These are phyloP conservation scores for Crithidia acanthocephali DNA, from an alignment of 208 protist species.

Conservation along the genomic window DNA sequence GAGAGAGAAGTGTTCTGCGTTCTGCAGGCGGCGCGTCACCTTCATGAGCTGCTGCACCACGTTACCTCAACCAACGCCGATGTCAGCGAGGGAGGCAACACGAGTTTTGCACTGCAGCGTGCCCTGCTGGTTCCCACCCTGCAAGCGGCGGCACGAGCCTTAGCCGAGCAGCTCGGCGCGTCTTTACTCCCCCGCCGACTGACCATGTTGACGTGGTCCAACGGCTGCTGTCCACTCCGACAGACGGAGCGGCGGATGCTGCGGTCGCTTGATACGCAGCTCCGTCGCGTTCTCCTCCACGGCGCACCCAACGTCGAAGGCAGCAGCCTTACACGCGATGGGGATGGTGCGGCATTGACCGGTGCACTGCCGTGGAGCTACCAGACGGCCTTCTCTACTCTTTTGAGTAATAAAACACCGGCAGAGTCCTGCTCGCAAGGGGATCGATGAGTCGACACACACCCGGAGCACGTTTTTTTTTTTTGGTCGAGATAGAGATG, in stretches of 20 bases:
- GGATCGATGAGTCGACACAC: too few species aligned
- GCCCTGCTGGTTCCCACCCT: slow-evolving; percentile 17
- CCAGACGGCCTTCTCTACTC: not conserved
- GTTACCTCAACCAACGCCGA: not conserved
- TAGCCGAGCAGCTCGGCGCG: slow-evolving; percentile 44
- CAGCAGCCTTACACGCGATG: not conserved
- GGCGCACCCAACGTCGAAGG: not conserved
- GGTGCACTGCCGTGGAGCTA: slow-evolving; percentile 15
- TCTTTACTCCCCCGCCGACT: slow-evolving; percentile 30
- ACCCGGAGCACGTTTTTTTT: too few species aligned
- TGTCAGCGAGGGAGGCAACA: not conserved
- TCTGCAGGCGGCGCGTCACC: slow-evolving; percentile 21
- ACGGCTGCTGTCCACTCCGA: not conserved
- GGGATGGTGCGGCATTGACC: not conserved
- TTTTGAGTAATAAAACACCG: not conserved
- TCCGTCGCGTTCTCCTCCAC: slow-evolving; percentile 16
- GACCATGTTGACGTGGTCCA: not conserved
- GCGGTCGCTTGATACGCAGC: slow-evolving; percentile 13
- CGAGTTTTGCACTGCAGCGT: not conserved
- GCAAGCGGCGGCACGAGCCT: slow-evolving; percentile 40
- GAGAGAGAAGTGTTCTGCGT: slow-evolving; percentile 24
- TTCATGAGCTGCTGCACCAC: slow-evolving; percentile 7
- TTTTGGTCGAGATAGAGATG: too few species aligned
- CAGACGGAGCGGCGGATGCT: slow-evolving; percentile 19
- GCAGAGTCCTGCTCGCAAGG: not conserved